Evolutionary conservation across 1,284 basidiomycete genomes (phyloP), one percentile per base, ranked within the genome.

Genomic region (Coniophora puteana): DNA sequence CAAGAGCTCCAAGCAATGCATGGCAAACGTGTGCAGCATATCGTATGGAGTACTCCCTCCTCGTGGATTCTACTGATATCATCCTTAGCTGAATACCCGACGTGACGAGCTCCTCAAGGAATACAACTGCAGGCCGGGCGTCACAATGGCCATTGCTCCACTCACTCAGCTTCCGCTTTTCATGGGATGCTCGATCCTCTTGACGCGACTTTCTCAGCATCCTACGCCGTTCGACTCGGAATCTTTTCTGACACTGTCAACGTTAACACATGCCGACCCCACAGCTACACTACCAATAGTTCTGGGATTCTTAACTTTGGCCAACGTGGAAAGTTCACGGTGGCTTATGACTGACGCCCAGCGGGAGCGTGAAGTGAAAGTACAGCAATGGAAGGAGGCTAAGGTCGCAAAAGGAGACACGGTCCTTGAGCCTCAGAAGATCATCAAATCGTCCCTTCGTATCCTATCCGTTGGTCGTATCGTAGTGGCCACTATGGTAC

Each of bases 141-240:
- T 71, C 16, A 81, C 87, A 11, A 78, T 86, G 52, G 55, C 76
- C 32, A 57, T 81, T 21, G 84, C 86, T 8, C 71, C 78, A 2
- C 52, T 84, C 37, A 70, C 78, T 8, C 87, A 91, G 59, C 63
- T 89, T 8, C 88, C 88, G 5, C 62, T 89, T 11, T 90, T 91
- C 61, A 65, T 89, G 41, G 65, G 74, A 20, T 71, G 78, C 28
- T 84, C 83, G 8, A 59, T 82, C 46, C 59, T 78, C 40, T 68
- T 90, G 38, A 71, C 72, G 26, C 70, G 74, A 28, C 67, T 82
- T 10, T 76, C 80, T 1, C 59, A 71, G 39, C 58, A 74, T 33
- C 78, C 81, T 7, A 80, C 69, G 5, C 77, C 78, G 3, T 72
- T 91, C 43, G 84, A 88, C 57, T 73, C 79, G 1, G 88, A 90